Percentiles rank a stretch among this genome's conserved stretches.
phyloP scores from a whole-genome alignment of 345 rosid genomes.

The Viola odorata region DNA sequence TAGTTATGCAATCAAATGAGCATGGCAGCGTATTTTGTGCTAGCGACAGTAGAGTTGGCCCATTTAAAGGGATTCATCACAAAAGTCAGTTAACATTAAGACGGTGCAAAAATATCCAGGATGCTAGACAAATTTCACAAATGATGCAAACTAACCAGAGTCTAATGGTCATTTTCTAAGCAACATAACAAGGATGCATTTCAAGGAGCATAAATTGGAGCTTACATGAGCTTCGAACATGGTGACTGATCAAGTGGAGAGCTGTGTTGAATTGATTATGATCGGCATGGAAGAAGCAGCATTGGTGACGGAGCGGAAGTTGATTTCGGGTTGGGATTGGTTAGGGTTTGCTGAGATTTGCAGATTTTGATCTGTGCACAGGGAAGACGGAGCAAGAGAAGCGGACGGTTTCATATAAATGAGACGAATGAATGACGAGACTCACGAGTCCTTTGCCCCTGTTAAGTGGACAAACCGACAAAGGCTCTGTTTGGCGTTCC shows the following conservation, averaged over 20 bases:
- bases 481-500: too few species aligned
- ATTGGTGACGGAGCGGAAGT: conserved; percentile 6
- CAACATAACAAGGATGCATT: not conserved
- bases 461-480: not conserved
- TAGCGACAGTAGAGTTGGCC: not conserved
- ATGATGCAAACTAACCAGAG: not conserved
- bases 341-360: conserved; percentile 11
- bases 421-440: too few species aligned
- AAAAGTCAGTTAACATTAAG: not conserved
- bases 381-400: conserved; percentile 13
- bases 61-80: not conserved
- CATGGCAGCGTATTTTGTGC: not conserved
- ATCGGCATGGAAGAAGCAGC: conserved; percentile 33
- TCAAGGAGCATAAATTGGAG: not conserved
- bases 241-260: conserved; percentile 21
- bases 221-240: conserved; percentile 96
- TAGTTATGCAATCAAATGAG: too few species aligned
- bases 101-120: not conserved
- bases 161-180: not conserved
- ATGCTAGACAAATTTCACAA: not conserved
- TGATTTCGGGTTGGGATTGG: not conserved
- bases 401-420: conserved; percentile 6
- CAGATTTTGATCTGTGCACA: conserved; percentile 14
- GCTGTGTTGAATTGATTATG: conserved; percentile 23
- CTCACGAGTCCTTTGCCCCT: not conserved